Evolutionary conservation across 768 basidiomycete species (phyloP), one percentile per base, ranked within the genome.

Genomic region (Lyophyllum shimeji): DNA sequence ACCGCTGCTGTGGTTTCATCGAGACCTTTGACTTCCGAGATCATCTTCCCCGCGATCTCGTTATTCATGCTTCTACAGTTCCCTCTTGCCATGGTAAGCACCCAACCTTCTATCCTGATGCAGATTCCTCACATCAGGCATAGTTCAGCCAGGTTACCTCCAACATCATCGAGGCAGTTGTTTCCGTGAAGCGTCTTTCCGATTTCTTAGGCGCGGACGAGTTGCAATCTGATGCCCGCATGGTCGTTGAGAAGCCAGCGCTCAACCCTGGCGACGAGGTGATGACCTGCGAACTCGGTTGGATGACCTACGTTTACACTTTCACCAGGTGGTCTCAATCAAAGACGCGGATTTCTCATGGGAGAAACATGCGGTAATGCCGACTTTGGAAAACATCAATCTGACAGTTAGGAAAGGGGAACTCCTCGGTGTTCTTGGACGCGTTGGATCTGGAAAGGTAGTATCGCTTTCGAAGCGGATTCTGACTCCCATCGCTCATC

Each of bases 21-120:
- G 0, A 78, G 68, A 25, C 91, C 94, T 3, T 71, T 98, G 1
- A 98, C 96, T 0, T 83, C 89, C 0, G 95, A 97, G 59, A 75
- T 93, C 49, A 95, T 98, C 60, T 98, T 98, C 80, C 96, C 96
- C n/a, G 86, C 92, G 0, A 94, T 98, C 58, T 88, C 92, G 0
- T 73, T 95, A 27, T 95, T 94, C 74, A 87, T 91, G 84, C 76
- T 96, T 0, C 74, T 96, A 27, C 85, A 88, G 55, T 95, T 95
- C 72, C 93, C 93, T 1, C 75, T 95, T 21, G 89, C 83, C 2
- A 90, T 93, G 89, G 88, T 89, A 67, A 37, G 76, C 66, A 21
- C 23, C 2, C 11, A 37, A 40, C 33, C 52, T 12, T 40, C 40
- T 46, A 7, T 29, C 17, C 60, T 39, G 44, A 45, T 39, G 33